Conservation (phyloP, 2,329 filamentous ascomycete genomes). For the Cladosporium oxysporum region DNA sequence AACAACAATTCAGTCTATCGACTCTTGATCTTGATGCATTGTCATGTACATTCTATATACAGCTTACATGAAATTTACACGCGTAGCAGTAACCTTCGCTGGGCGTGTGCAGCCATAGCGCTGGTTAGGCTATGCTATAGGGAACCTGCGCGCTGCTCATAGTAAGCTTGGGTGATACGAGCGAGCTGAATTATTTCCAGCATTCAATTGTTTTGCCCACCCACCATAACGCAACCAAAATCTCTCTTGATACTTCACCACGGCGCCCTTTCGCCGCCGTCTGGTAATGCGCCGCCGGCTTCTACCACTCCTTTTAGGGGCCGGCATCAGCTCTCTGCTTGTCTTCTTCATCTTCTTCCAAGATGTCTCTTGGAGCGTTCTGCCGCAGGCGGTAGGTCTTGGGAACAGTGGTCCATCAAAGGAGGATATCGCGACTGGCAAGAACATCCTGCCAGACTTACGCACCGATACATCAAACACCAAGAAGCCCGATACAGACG, state of each 20-base stretch:
- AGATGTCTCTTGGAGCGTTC: slow-evolving; percentile 39
- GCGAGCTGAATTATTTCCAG: slow-evolving; percentile 1
- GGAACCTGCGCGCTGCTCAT: neutral
- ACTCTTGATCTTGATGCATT: neutral
- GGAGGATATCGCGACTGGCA: slow-evolving; percentile 27
- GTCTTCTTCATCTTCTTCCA: slow-evolving; percentile 35
- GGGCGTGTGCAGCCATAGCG: neutral
- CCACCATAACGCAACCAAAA: neutral
- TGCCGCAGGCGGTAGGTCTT: slow-evolving; percentile 42
- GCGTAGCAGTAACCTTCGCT: neutral
- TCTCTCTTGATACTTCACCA: slow-evolving; percentile 19
- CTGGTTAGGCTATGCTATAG: neutral
- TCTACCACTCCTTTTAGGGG: slow-evolving; percentile 13
- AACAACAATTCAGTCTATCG: neutral
- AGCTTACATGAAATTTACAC: neutral
- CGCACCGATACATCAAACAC: slow-evolving; percentile 20
- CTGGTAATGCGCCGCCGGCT: slow-evolving; percentile 32
- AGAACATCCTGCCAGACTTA: slow-evolving; percentile 30
- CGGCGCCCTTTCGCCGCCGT: slow-evolving; percentile 28
- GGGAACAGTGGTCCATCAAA: slow-evolving; percentile 31
- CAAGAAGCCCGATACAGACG: slow-evolving; percentile 26
- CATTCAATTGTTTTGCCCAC: neutral
- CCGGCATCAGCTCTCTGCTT: slow-evolving; percentile 31
- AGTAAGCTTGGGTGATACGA: slow-evolving; percentile 6
- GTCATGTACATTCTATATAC: neutral